Percentiles rank a stretch among this genome's conserved stretches.
Evolutionary conservation across 2,329 filamentous ascomycete species (phyloP).

Genomic region (Paecilomyces sp.): DNA sequence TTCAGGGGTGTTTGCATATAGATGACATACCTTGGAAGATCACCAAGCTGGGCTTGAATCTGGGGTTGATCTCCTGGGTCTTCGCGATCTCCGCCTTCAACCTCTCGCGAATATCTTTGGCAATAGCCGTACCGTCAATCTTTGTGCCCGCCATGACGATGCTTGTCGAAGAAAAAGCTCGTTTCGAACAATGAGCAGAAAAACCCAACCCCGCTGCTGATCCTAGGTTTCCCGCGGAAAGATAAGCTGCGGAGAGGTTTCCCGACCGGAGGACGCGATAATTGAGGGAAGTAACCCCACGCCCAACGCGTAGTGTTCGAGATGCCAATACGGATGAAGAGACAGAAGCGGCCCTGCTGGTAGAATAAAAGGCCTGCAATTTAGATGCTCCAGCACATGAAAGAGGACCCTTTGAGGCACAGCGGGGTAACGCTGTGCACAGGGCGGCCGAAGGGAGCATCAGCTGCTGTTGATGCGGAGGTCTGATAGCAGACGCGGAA

Average conservation of each 20-base stretch:
- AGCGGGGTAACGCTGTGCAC: conserved; percentile 18
- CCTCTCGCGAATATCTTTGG: conserved; percentile 78
- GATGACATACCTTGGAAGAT: conserved; percentile 76
- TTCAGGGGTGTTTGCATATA: conserved; percentile 1
- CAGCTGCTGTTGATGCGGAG: conserved; percentile 14
- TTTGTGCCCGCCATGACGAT: conserved; percentile 75
- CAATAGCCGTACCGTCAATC: conserved; percentile 94
- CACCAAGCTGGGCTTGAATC: conserved; percentile 82
- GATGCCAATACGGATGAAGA: conserved; percentile 4
- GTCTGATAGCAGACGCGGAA: not conserved
- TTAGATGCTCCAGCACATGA: not conserved
- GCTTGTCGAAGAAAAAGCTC: conserved; percentile 45
- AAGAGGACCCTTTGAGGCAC: conserved; percentile 10
- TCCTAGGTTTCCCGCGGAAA: conserved; percentile 11
- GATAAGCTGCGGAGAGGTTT: conserved; percentile 10
- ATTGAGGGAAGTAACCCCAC: conserved; percentile 10
- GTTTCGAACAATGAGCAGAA: conserved; percentile 11
- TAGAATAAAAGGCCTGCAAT: not conserved
- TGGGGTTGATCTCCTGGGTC: conserved; percentile 73
- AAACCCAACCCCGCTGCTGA: conserved; percentile 1
- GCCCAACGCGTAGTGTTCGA: conserved; percentile 9
- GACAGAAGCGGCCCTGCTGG: conserved; percentile 1
- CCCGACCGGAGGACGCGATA: conserved; percentile 8
- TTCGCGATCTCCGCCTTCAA: conserved; percentile 73
- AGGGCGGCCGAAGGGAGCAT: conserved; percentile 21